Percentiles rank a stretch among this genome's conserved stretches.
These are phyloP conservation scores for Vanderwaltozyma yarrowii DNA, from an alignment of 805 yeast genomes.

Conservation along the genomic window DNA sequence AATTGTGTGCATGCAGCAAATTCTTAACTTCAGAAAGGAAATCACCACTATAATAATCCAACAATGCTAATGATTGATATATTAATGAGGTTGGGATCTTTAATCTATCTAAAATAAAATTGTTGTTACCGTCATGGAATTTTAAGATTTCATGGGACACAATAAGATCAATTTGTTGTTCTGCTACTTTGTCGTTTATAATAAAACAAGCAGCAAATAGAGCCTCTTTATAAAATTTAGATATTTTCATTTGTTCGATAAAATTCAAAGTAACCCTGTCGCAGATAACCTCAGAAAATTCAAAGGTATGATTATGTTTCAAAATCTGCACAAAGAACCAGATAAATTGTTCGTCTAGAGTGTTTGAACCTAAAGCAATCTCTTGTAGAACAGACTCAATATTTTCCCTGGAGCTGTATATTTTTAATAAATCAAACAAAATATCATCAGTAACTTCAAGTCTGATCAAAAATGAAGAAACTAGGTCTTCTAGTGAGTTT, in stretches of 20 bases:
- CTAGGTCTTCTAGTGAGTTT: conserved; percentile 26
- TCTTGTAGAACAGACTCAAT: conserved; percentile 10
- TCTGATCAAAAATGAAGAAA: conserved; percentile 16
- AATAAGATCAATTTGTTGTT: conserved; percentile 29
- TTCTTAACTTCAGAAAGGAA: conserved; percentile 51
- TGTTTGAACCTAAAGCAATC: conserved; percentile 3
- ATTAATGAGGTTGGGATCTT: conserved; percentile 40
- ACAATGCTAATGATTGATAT: conserved; percentile 50
- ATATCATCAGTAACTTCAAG: conserved; percentile 6
- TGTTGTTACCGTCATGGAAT: conserved; percentile 6
- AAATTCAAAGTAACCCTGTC: conserved; percentile 34
- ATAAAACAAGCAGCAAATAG: conserved; percentile 55
- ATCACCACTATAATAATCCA: conserved; percentile 40
- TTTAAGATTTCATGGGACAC: conserved; percentile 19
- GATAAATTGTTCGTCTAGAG: conserved; percentile 31
- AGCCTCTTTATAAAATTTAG: conserved; percentile 47
- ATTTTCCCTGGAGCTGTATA: conserved; percentile 11
- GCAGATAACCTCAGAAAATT: conserved; percentile 21
- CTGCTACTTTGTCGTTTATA: conserved; percentile 36
- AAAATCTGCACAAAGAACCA: conserved; percentile 47
- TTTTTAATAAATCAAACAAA: conserved; percentile 8
- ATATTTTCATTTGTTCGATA: conserved; percentile 41
- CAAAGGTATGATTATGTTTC: conserved; percentile 23
- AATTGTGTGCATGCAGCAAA: conserved; percentile 48
- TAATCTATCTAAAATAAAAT: conserved; percentile 29